Evolutionary conservation across 2,329 filamentous ascomycete species (phyloP), one percentile per base, ranked within the genome.

Genomic region (Penicillium sp.): DNA sequence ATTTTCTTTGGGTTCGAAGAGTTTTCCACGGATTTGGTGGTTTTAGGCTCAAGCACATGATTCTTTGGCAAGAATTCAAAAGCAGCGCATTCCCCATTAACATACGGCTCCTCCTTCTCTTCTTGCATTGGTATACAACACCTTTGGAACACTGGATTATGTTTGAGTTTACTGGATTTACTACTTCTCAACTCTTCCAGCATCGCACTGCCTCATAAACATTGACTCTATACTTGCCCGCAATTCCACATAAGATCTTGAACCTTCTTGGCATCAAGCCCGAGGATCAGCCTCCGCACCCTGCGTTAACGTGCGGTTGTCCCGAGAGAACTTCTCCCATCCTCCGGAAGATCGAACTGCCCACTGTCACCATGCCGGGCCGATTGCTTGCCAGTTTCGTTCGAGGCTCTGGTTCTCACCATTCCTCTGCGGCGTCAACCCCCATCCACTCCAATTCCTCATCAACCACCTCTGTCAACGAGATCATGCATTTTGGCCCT

Each of bases 311-410:
- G 18, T 18, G 18, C 18, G 18, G 18, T 34, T 9, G 12, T 34
- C 37, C 32, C 28, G 27, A 11, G 32, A 32, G n/a, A 11, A 41
- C 35, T 27, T 13, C 25, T 27, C 28, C 9, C 34, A 11, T 9
- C 36, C 3, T 32, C 26, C 5, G 18, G 18, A 25, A 4, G 3
- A 38, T 45, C 43, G 38, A 11, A 9, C 28, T 13, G 26, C 12
- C 18, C n/a, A 9, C 36, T 25, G 29, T 51, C 58, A 64, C 48
- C 32, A 71, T 71, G 68, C 68, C 68, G 43, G 68, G 68, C 55
- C 67, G 68, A 55, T 58, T 71, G 28, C 62, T 71, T 49, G 59
- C 68, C 56, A 70, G 58, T 57, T 62, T 71, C 46, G 65, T 71
- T 50, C 64, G 68, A 56, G 60, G 64, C 46, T 62, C 65, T 42